Evolutionary conservation across 352 stramenopile species (phyloP).

Genomic region (Pythium angustatum): DNA sequence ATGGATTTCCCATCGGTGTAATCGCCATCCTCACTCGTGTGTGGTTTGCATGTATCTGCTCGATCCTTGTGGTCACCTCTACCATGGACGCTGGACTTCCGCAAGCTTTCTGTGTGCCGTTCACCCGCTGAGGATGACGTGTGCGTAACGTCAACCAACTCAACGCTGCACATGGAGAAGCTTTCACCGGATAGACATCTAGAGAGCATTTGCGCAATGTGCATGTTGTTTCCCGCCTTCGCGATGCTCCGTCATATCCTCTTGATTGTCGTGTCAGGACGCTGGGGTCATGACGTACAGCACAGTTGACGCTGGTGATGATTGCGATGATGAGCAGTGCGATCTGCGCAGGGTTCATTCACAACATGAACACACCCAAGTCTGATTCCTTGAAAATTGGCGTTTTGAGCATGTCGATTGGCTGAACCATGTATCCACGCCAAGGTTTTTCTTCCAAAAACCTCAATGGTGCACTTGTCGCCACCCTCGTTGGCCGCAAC

Average conservation of each 20-base stretch:
- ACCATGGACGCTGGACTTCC: neutral
- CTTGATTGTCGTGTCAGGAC: too few relatives aligned
- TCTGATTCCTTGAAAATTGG: neutral
- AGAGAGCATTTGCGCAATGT: too few relatives aligned
- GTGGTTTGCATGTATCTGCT: conserved; percentile 11
- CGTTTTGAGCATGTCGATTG: conserved; percentile 3
- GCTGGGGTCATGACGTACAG: neutral
- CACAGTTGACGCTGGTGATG: neutral
- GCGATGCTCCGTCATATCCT: too few relatives aligned
- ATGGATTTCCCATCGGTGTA: conserved; percentile 72
- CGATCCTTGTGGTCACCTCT: neutral
- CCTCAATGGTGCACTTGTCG: conserved; percentile 11
- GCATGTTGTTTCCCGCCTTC: too few relatives aligned
- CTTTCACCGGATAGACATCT: too few relatives aligned
- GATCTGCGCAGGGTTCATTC: too few relatives aligned
- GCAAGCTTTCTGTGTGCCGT: neutral
- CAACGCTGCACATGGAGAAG: too few relatives aligned
- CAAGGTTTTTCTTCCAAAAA: conserved; percentile 25
- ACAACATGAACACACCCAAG: neutral
- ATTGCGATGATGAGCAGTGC: neutral
- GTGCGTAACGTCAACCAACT: too few relatives aligned
- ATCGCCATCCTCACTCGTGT: conserved; percentile 21
- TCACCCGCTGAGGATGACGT: too few relatives aligned
- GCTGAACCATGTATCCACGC: conserved; percentile 6
- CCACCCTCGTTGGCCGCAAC: neutral